Base-by-base conservation (phyloP, 2,329 filamentous ascomycete species). In the Ophiocordyceps camponoti-floridani region DNA sequence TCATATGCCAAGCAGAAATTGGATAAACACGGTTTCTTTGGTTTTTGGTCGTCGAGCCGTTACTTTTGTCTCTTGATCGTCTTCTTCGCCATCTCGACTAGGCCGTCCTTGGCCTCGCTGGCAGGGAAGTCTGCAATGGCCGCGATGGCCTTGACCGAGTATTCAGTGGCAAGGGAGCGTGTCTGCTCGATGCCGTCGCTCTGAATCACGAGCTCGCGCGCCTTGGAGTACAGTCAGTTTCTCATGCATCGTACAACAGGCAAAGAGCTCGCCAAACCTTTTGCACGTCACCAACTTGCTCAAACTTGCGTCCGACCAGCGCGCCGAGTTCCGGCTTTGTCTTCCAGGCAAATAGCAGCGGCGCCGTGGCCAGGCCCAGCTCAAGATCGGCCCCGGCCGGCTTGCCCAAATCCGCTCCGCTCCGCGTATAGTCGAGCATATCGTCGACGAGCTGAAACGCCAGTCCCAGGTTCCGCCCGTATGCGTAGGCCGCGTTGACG, bases 381-480 rank as follows among this genome's bases (percentile, higher is more conserved):
- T 96, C 86, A 49, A 98, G 63, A 63, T 98, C 91, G 28, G 91
- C 91, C 38, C 89, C 91, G 5, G 89, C 85, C 2, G 91, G 91
- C 65, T 98, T 98, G 23, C 91, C 91, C 40, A 98, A 67, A 59
- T 95, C 87, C 47, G 76, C 73, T 40, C 79, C 86, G 45, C 75
- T 86, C 49, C 86, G 76, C 0, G 91, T 96, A 61, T 96, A 98
- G 62, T 98, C 91, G 54, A 98, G 71, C 82, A 98, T 84, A 59
- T 98, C 91, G 59, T 98, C 91, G 14, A 98, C 89, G 10, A 98
- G 73, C 69, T 98, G 91, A 66, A 98, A 98, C 1, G 91, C 91
- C 45, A 98, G 65, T 1, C 91, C 91, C 42, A 98, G 62, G 55
- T 98, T 96, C 63, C 86, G 86, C 44, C 91, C 91, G 57, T 96